A percentile compares a stretch with the other conserved stretches of the same genome.
phyloP scores from a whole-genome alignment of 1,284 basidiomycete genomes.

The Trametes sp. region DNA sequence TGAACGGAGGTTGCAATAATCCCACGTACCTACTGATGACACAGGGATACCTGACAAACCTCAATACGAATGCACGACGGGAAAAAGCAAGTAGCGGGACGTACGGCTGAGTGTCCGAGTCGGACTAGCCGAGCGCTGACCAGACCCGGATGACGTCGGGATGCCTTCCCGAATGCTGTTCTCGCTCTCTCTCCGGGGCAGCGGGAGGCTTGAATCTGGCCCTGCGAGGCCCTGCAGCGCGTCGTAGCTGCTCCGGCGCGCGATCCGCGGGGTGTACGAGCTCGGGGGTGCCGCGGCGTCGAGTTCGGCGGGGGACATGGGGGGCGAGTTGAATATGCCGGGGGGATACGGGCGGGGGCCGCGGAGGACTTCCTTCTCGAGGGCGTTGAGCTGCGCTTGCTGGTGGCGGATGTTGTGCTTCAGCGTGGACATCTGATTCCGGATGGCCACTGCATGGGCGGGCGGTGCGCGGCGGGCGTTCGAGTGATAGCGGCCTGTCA shows the following conservation, averaged over 20 bases:
- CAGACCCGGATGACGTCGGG: conserved; percentile 52
- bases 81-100: conserved; percentile 42
- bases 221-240: conserved; percentile 73
- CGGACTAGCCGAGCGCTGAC: conserved; percentile 71
- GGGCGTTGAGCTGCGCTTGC: conserved; percentile 70
- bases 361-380: conserved; percentile 70
- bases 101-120: conserved; percentile 80
- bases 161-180: conserved; percentile 76
- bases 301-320: conserved; percentile 44
- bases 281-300: conserved; percentile 42
- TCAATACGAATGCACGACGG: conserved; percentile 26
- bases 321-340: conserved; percentile 50
- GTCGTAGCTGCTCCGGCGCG: conserved; percentile 73
- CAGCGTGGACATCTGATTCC: conserved; percentile 76
- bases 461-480: background rate
- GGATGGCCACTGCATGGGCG: conserved; percentile 60
- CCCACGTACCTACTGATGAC: conserved; percentile 69
- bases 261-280: conserved; percentile 48
- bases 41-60: conserved; percentile 74
- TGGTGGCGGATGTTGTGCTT: conserved; percentile 82
- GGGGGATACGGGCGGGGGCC: conserved; percentile 65
- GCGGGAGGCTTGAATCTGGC: conserved; percentile 74
- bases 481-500: background rate
- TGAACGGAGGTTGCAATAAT: conserved; percentile 4
- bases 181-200: conserved; percentile 63